These are phyloP conservation scores for Gynochthodes officinalis DNA, from an alignment of 257 asterid genomes.

Conservation along the genomic window DNA sequence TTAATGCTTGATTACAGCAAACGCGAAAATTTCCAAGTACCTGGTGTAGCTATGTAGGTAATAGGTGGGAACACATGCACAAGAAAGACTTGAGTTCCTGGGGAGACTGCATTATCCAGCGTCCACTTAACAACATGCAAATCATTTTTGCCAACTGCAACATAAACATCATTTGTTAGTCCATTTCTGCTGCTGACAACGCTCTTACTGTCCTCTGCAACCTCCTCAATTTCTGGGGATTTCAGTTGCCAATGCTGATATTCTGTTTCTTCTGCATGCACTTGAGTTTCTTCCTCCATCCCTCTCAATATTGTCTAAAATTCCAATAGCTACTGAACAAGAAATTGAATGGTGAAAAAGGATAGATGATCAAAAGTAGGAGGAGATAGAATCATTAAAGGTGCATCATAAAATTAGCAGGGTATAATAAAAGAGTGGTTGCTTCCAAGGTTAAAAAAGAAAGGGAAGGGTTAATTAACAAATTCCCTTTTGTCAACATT, in stretches of 20 bases:
- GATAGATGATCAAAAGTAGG: not conserved
- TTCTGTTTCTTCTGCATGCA: not conserved
- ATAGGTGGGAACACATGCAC: slow-evolving; percentile 64
- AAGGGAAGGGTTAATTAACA: not conserved
- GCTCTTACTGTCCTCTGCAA: slow-evolving; percentile 51
- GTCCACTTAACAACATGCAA: slow-evolving; percentile 67
- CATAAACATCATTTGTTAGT: slow-evolving; percentile 51
- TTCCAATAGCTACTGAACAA: not conserved
- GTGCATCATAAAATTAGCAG: slow-evolving; percentile 8
- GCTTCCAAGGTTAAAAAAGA: slow-evolving; percentile 37
- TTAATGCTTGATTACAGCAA: not conserved
- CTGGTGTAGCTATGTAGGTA: slow-evolving; percentile 62
- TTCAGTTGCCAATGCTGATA: slow-evolving; percentile 14
- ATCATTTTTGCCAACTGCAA: slow-evolving; percentile 74
- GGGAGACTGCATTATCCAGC: slow-evolving; percentile 50
- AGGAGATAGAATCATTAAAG: slow-evolving; percentile 9
- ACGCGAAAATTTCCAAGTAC: slow-evolving; percentile 23
- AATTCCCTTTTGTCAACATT: slow-evolving; percentile 28
- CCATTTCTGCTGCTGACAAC: slow-evolving; percentile 28
- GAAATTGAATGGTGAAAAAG: not conserved
- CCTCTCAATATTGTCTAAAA: not conserved
- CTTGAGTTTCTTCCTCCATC: slow-evolving; percentile 10
- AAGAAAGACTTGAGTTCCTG: slow-evolving; percentile 49
- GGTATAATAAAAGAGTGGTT: slow-evolving; percentile 27
- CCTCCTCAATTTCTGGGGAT: slow-evolving; percentile 73